phyloP scores from a whole-genome alignment of 352 stramenopile genomes.

The Phytophthora multivora region DNA sequence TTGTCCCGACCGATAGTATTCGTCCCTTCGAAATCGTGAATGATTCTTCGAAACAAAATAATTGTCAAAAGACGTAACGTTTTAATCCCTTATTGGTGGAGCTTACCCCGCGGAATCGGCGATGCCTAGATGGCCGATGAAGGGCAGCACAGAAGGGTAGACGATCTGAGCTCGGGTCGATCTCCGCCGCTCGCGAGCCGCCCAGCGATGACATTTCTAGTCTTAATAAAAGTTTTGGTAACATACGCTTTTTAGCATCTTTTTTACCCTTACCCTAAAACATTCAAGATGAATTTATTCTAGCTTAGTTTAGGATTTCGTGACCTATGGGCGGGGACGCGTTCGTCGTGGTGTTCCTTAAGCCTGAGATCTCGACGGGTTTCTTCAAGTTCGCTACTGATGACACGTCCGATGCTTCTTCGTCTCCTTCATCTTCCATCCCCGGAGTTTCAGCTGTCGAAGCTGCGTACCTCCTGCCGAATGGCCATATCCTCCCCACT shows the following conservation, averaged over 20 bases:
- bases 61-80: conserved; percentile 7
- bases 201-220: too few relatives aligned
- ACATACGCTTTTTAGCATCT: too few relatives aligned
- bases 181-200: background rate
- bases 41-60: conserved; percentile 54
- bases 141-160: conserved; percentile 92
- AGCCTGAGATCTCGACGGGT: conserved; percentile 65
- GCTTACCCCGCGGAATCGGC: conserved; percentile 77
- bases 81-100: background rate
- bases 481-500: conserved; percentile 45
- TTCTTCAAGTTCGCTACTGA: conserved; percentile 45
- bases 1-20: conserved; percentile 90
- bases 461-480: conserved; percentile 42
- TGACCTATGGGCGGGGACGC: conserved; percentile 10
- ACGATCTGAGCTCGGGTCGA: conserved; percentile 40
- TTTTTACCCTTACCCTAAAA: too few relatives aligned
- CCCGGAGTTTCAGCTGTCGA: conserved; percentile 45
- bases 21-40: conserved; percentile 94
- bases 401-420: background rate
- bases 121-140: conserved; percentile 96
- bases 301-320: too few relatives aligned
- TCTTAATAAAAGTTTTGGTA: too few relatives aligned
- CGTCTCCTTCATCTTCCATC: conserved; percentile 22
- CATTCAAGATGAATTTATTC: too few relatives aligned
- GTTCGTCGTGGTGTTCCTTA: conserved; percentile 58